Conservation (phyloP, 192 early-diverging fungal species). For the Coemansia sp. region DNA sequence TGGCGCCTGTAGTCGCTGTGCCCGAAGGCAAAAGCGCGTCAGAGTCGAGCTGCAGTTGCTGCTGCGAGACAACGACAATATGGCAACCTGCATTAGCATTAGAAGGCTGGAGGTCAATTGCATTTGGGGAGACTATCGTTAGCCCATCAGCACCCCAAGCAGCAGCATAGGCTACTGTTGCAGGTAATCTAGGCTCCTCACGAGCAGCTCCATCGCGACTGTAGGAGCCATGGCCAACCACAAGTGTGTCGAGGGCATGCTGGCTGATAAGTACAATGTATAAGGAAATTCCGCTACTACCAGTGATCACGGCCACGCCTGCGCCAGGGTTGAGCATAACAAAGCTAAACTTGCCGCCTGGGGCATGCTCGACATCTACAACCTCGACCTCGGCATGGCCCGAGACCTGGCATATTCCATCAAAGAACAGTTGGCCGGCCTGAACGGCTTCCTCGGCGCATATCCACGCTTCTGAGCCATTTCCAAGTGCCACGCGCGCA, state of each 20-base stretch:
- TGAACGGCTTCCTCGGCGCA: conserved; percentile 46
- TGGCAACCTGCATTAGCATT: background rate
- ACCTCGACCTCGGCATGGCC: conserved; percentile 48
- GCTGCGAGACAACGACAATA: conserved; percentile 16
- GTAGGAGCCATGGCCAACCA: conserved; percentile 22
- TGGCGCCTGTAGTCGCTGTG: background rate
- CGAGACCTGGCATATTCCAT: conserved; percentile 33
- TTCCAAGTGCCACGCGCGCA: conserved; percentile 25
- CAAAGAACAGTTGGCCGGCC: conserved; percentile 45
- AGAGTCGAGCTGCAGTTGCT: conserved; percentile 12
- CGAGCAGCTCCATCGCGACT: background rate
- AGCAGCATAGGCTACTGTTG: conserved; percentile 6
- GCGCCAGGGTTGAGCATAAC: conserved; percentile 38
- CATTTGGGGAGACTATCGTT: background rate
- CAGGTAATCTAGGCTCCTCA: background rate
- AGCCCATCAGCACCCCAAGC: conserved; percentile 48
- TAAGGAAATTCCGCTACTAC: conserved; percentile 15
- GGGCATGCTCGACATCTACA: conserved; percentile 46
- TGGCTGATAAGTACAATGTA: conserved; percentile 28
- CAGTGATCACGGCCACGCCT: conserved; percentile 17
- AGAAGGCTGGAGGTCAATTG: conserved; percentile 11
- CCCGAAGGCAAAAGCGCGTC: background rate
- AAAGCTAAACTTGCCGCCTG: conserved; percentile 45
- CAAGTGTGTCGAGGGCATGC: conserved; percentile 34
- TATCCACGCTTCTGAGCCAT: conserved; percentile 38